Evolutionary conservation across 768 basidiomycete genomes (phyloP).

Genomic region (Termitomyces sp.): DNA sequence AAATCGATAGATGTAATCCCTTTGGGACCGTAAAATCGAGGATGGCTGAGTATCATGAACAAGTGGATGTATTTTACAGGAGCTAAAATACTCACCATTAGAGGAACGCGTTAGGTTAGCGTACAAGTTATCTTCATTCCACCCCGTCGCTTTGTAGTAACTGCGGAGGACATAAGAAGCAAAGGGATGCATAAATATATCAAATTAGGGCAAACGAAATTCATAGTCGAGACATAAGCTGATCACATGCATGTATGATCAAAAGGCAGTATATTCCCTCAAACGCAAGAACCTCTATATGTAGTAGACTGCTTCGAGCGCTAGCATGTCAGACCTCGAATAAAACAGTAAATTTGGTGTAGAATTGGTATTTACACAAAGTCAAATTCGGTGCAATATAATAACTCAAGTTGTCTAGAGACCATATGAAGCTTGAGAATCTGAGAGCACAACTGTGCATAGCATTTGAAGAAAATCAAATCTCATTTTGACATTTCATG

Average conservation of each 20-base stretch:
- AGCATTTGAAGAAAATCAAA: background rate
- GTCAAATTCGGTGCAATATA: background rate
- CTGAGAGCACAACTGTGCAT: background rate
- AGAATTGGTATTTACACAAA: background rate
- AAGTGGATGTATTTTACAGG: background rate
- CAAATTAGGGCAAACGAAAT: too few relatives aligned
- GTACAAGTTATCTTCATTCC: slow-evolving; percentile 96
- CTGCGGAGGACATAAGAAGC: slow-evolving; percentile 83
- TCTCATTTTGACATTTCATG: background rate
- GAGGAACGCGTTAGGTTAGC: slow-evolving; percentile 88
- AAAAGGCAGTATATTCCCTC: too few relatives aligned
- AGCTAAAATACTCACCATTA: slow-evolving; percentile 49
- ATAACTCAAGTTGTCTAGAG: background rate
- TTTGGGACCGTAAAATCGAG: slow-evolving; percentile 88
- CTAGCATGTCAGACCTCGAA: background rate
- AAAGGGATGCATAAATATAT: slow-evolving; percentile 70
- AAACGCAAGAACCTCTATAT: background rate
- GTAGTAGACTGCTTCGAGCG: background rate
- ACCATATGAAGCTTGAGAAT: background rate
- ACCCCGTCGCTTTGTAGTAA: slow-evolving; percentile 91
- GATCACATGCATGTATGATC: background rate
- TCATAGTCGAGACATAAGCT: background rate
- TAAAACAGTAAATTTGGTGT: background rate
- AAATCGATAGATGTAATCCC: slow-evolving; percentile 76
- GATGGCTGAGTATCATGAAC: slow-evolving; percentile 51